phyloP scores from a whole-genome alignment of 169 alveolate species.

The Babesia bigemina region DNA sequence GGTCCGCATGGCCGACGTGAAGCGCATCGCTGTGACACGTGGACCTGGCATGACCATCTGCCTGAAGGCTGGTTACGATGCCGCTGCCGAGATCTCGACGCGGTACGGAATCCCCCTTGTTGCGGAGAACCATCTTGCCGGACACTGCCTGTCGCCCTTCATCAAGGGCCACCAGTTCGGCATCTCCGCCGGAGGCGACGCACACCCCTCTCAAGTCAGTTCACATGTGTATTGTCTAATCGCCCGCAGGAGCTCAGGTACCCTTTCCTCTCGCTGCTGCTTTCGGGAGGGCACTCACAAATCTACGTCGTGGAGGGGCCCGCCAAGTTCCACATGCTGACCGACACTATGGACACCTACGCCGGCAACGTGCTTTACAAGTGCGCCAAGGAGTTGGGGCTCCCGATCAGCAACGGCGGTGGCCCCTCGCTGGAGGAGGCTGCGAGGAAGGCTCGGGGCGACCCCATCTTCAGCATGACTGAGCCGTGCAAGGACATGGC shows the following conservation, averaged over 20 bases:
- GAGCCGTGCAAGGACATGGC: constrained; percentile 52
- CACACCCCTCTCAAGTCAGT: constrained; percentile 12
- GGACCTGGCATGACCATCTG: constrained; percentile 77
- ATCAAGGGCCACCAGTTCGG: constrained; percentile 47
- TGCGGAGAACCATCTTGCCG: constrained; percentile 66
- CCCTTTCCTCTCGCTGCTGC: constrained; percentile 66
- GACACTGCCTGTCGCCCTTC: constrained; percentile 63
- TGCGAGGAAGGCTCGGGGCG: constrained; percentile 22
- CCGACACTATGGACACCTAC: constrained; percentile 65
- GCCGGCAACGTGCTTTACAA: constrained; percentile 63
- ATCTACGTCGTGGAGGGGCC: constrained; percentile 66
- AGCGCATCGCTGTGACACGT: constrained; percentile 66
- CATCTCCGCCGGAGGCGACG: background rate
- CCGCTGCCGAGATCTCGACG: constrained; percentile 35
- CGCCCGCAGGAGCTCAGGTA: constrained; percentile 38
- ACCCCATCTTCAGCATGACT: constrained; percentile 28
- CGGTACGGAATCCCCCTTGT: constrained; percentile 42
- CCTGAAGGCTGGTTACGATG: constrained; percentile 69
- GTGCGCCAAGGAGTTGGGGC: constrained; percentile 62
- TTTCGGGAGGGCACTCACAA: constrained; percentile 79
- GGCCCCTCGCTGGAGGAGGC: constrained; percentile 66
- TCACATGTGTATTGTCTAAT: background rate
- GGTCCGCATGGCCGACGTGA: constrained; percentile 35
- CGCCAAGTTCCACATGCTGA: constrained; percentile 46
- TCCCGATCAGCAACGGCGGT: constrained; percentile 49